Evolutionary conservation across 169 alveolate genomes (phyloP).

Genomic region (Theileria sp.): DNA sequence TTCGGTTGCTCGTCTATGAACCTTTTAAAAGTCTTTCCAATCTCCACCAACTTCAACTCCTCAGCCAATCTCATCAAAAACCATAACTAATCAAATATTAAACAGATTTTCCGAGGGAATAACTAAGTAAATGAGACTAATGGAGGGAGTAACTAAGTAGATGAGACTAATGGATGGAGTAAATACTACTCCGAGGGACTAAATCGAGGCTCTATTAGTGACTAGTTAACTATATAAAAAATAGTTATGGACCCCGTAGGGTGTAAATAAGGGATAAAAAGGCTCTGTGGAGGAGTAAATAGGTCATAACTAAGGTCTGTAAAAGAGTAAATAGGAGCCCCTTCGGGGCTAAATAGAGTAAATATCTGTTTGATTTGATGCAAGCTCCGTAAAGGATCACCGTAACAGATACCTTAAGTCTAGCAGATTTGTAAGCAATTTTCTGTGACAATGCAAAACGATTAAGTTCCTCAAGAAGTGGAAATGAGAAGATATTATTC

Average conservation of each 20-base stretch:
- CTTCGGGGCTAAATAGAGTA: background rate
- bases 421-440: conserved; percentile 47
- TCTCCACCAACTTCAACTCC: conserved; percentile 54
- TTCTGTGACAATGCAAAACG: conserved; percentile 50
- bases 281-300: no score
- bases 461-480: conserved; percentile 55
- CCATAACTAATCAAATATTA: conserved; percentile 38
- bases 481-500: conserved; percentile 30
- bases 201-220: no score
- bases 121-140: background rate
- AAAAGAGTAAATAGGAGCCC: background rate
- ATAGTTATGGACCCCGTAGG: background rate
- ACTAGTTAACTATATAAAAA: no score
- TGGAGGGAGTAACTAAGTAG: no score
- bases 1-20: background rate
- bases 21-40: conserved; percentile 16
- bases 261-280: no score
- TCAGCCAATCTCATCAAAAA: conserved; percentile 49
- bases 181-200: no score
- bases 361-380: background rate
- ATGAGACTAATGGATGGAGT: no score
- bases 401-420: conserved; percentile 35
- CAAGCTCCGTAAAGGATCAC: no score
- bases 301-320: no score
- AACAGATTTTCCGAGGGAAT: no score